These are phyloP conservation scores for Pleoardoris graminearum DNA, from an alignment of 2,329 filamentous ascomycete genomes.

Conservation along the genomic window DNA sequence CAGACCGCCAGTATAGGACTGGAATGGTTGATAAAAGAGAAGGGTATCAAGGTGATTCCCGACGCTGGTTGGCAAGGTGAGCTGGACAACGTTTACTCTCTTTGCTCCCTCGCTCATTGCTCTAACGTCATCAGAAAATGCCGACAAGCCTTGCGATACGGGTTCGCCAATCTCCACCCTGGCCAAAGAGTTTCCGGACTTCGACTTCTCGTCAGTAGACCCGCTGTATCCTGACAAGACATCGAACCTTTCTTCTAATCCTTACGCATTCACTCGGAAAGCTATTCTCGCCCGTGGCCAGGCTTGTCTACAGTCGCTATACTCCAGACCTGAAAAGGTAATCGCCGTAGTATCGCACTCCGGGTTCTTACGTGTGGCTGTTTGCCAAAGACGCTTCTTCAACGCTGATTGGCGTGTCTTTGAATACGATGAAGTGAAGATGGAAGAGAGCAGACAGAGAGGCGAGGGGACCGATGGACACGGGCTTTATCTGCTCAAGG, in stretches of 20 bases:
- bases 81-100: neutral
- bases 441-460: constrained; percentile 46
- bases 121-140: constrained; percentile 42
- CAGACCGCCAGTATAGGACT: constrained; percentile 65
- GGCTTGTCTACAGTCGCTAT: constrained; percentile 55
- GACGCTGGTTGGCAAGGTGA: constrained; percentile 68
- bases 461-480: constrained; percentile 51
- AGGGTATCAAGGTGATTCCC: constrained; percentile 55
- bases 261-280: constrained; percentile 58
- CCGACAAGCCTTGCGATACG: constrained; percentile 62
- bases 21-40: constrained; percentile 59
- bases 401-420: constrained; percentile 70
- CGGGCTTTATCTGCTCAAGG: constrained; percentile 40
- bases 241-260: constrained; percentile 40
- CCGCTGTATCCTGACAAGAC: constrained; percentile 67
- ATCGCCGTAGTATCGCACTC: constrained; percentile 69
- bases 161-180: constrained; percentile 56
- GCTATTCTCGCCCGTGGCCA: constrained; percentile 62
- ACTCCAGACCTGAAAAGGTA: constrained; percentile 60
- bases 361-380: constrained; percentile 62
- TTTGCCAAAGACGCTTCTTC: constrained; percentile 55
- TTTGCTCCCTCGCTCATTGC: neutral
- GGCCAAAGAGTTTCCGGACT: constrained; percentile 54
- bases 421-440: constrained; percentile 56
- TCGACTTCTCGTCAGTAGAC: constrained; percentile 63